Evolutionary conservation across 306 rosid genomes (phyloP).

Genomic region (Lathyrus sativus): DNA sequence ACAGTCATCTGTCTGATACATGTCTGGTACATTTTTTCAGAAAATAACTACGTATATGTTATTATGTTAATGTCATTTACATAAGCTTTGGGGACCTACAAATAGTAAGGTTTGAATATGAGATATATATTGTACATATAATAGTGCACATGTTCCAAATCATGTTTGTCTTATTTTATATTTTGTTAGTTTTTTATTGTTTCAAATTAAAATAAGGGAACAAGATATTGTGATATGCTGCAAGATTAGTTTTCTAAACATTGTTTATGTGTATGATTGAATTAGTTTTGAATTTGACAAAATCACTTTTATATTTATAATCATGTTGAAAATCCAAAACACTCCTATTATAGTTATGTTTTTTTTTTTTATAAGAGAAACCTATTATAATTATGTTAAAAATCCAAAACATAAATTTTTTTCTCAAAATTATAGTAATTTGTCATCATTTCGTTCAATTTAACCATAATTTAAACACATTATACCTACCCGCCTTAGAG

Average conservation of each 20-base stretch:
- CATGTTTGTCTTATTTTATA: slow-evolving; percentile 9
- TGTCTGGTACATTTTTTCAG: slow-evolving; percentile 29
- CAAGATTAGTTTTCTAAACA: slow-evolving; percentile 9
- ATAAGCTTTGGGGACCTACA: slow-evolving; percentile 23
- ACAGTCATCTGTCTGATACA: slow-evolving; percentile 37
- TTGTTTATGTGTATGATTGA: neutral
- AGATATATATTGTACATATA: neutral
- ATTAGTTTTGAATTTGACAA: no score
- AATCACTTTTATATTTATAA: no score
- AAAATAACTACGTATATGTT: slow-evolving; percentile 9
- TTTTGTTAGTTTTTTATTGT: neutral
- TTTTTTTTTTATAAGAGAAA: no score
- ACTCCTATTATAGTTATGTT: no score
- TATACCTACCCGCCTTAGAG: no score
- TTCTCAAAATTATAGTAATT: no score
- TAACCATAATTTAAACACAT: no score
- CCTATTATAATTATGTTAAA: no score
- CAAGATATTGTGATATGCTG: slow-evolving; percentile 20
- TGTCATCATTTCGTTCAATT: no score
- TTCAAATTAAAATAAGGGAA: slow-evolving; percentile 1
- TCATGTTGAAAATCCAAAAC: no score
- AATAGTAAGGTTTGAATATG: slow-evolving; percentile 24
- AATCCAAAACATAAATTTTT: no score
- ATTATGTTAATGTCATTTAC: slow-evolving; percentile 14
- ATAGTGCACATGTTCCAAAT: slow-evolving; percentile 22